Base-by-base conservation (phyloP, 2,329 filamentous ascomycete genomes). In the Alternaria angustiovoidea region DNA sequence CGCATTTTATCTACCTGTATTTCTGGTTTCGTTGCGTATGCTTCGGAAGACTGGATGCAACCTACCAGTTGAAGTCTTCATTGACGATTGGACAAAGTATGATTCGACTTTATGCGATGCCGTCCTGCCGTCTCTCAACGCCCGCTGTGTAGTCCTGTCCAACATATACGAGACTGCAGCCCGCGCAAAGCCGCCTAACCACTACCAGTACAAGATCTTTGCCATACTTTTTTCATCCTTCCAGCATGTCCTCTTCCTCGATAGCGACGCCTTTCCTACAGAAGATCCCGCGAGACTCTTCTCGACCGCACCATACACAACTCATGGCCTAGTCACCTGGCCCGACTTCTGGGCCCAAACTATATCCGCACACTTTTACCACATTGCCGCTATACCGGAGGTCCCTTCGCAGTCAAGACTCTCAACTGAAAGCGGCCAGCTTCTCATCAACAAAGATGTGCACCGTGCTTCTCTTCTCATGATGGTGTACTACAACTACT, bases 191-290 rank as follows among this genome's bases (percentile, higher is more conserved):
- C 54, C 46, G 9, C 66, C 64, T 2, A 63, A 64, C 69, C 72
- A 43, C 48, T 87, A 81, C 68, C 86, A 88, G 67, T 83, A 84
- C 76, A 88, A 88, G 70, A 80, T 84, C 38, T 83, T 87, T 63
- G 80, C 86, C 4, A 81, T 88, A 18, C 76, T 88, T 3, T 84
- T 87, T 62, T 87, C 86, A 1, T 84, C 85, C 4, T 88, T 87
- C 64, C 83, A 87, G 68, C 81, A 87, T 54, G 81, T 87, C 11
- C 78, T 88, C 18, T 87, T 86, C 73, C 82, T 88, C 68, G 86
- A 88, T 67, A 83, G 84, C 56, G 86, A 88, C 67, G 81, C 81
- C 61, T 86, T 87, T 66, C 85, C 86, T 12, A 71, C 82, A 24
- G 76, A 79, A 44, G 77, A 83, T 52, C 82, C 82, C 0, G 76